Conservation (phyloP, 2,329 filamentous ascomycete genomes). For the Rugonectria rugulosa region DNA sequence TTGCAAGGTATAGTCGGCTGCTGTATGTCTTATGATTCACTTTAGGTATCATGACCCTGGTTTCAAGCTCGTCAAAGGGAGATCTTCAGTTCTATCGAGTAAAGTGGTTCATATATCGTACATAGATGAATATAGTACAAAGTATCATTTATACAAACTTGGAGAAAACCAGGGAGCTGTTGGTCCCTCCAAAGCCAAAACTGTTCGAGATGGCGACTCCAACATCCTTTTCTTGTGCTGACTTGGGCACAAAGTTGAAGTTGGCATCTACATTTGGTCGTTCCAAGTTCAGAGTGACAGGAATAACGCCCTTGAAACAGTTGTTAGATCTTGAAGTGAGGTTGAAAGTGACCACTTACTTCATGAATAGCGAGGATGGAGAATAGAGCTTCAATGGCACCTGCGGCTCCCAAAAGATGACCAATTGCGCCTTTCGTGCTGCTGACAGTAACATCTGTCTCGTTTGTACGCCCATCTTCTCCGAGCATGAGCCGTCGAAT, state of each 20-base stretch:
- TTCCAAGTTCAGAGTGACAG: conserved; percentile 85
- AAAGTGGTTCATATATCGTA: too few relatives aligned
- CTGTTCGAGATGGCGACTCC: conserved; percentile 88
- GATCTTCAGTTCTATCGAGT: too few relatives aligned
- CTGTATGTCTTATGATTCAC: too few relatives aligned
- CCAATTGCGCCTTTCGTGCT: conserved; percentile 95
- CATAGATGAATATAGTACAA: neutral
- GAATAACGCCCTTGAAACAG: conserved; percentile 73
- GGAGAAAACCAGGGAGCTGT: conserved; percentile 85
- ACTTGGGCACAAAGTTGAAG: conserved; percentile 85
- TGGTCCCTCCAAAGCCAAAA: conserved; percentile 97
- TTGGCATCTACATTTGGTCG: conserved; percentile 70
- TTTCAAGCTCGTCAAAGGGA: too few relatives aligned
- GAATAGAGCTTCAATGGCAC: conserved; percentile 89
- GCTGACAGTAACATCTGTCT: conserved; percentile 79
- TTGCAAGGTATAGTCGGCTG: too few relatives aligned
- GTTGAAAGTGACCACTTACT: conserved; percentile 59
- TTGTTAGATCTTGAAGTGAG: conserved; percentile 20
- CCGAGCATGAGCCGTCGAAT: conserved; percentile 81
- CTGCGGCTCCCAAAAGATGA: conserved; percentile 89
- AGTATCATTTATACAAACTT: conserved; percentile 26
- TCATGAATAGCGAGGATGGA: conserved; percentile 80
- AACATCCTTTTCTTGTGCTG: conserved; percentile 74
- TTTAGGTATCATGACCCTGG: too few relatives aligned
- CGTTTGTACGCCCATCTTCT: conserved; percentile 67